Evolutionary conservation across 805 yeast genomes (phyloP).

Genomic region (Ogataea paradorogensis): DNA sequence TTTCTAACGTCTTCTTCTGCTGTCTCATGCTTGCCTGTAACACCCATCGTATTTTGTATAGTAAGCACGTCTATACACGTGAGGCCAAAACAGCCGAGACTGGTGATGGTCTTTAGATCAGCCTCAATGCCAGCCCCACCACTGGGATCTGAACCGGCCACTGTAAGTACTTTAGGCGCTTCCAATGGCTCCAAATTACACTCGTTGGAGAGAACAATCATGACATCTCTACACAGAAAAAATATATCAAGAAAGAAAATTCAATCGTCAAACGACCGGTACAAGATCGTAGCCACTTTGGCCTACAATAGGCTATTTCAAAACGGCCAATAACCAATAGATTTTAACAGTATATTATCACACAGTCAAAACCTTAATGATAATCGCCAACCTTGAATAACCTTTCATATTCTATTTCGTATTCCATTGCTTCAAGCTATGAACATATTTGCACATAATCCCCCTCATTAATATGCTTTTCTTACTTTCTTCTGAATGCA

Average conservation of each 20-base stretch:
- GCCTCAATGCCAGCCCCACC: slow-evolving; percentile 96
- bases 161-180: slow-evolving; percentile 40
- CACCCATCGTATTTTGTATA: slow-evolving; percentile 65
- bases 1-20: slow-evolving; percentile 42
- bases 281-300: neutral
- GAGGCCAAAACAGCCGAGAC: slow-evolving; percentile 71
- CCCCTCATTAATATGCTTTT: slow-evolving; percentile 13
- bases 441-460: slow-evolving; percentile 2
- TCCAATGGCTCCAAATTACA: neutral
- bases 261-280: neutral
- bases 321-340: neutral
- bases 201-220: neutral
- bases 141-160: slow-evolving; percentile 79
- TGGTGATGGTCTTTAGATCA: slow-evolving; percentile 74
- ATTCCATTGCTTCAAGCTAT: slow-evolving; percentile 13
- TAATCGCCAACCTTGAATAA: neutral
- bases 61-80: slow-evolving; percentile 79
- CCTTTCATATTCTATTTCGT: slow-evolving; percentile 4
- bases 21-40: slow-evolving; percentile 40
- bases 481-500: slow-evolving; percentile 98
- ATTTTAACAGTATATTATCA: too few species aligned
- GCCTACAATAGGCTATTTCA: neutral
- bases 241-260: neutral
- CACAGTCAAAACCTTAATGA: too few species aligned
- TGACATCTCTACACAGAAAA: slow-evolving; percentile 4